Base-by-base conservation (phyloP, 306 rosid genomes). In the Castanea sativa region DNA sequence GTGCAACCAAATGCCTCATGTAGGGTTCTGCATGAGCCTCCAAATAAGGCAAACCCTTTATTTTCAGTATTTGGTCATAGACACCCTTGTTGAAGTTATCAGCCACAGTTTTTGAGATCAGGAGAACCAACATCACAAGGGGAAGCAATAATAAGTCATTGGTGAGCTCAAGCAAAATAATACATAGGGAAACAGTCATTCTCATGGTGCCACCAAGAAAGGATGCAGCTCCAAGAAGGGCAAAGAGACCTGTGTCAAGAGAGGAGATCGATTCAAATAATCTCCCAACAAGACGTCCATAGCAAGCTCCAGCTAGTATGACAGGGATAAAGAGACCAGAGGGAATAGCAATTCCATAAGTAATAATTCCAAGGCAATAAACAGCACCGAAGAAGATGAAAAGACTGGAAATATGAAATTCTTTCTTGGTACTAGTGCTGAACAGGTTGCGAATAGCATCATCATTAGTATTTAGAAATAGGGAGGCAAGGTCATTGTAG, bases 201-300 rank as follows among this genome's bases (percentile, higher is more conserved):
- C 99, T 91, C 99, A 95, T 95, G 73, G 98, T 95, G 68, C 99
- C 99, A 55, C 98, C 98, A 51, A 94, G 98, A 81, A 94, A 88
- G 53, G 97, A 90, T 6, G 98, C 96, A 23, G 98, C 94, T 78
- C 98, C 98, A 52, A 94, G 97, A 78, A 94, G 92, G 59, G 98
- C 90, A 74, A 88, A 94, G 78, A 94, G 86, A 65, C 97, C 93
- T 0, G 81, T 73, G 69, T 94, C 98, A 55, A 94, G 96, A 7
- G 70, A 69, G 4, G 89, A 75, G 45, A 89, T 19, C 9, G 90
- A 71, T 43, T 86, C 96, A 8, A 92, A 85, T 33, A 92, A 69
- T 69, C 91, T 89, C 64, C 99, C 92, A 6, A 91, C 64, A 43
- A 95, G 85, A 57, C 99, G 93, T 20, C 99, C 99, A 30, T 95